Base-by-base conservation (phyloP, 1,139 yeast species). In the Pichia sp. region DNA sequence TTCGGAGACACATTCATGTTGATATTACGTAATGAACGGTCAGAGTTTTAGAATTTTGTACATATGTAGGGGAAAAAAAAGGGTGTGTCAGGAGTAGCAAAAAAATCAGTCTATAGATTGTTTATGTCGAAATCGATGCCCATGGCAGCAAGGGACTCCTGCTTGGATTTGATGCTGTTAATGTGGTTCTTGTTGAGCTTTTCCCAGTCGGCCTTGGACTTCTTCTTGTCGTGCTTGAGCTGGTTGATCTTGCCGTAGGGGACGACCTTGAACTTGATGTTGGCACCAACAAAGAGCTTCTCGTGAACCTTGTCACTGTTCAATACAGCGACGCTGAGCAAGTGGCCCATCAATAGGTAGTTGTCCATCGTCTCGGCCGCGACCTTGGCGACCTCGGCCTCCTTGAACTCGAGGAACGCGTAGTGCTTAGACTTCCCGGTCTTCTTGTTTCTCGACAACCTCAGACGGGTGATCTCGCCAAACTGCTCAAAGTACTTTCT, bases 291-390 rank as follows among this genome's bases (percentile, higher is more conserved):
- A 70, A 72, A 73, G 45, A 79, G 72, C 57, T 75, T 75, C 54
- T 80, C 77, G 52, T 77, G 79, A 38, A 75, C 72, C 64, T 69
- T 78, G 41, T 72, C 79, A 57, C 66, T 71, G 60, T 71, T 77
- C 72, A 78, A 77, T 60, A 76, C 75, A 67, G 76, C 79, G 65
- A 81, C 95, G 76, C 81, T 85, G 68, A 81, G 78, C 61, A 92
- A 80, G 70, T 92, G 98, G 11, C 96, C 96, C 73, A 88, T 85
- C 55, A 93, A 72, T 61, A 93, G 78, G 67, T 93, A 93, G 72
- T 93, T 93, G 73, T 93, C 85, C 99, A 93, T 93, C 52, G 98
- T 84, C 64, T 93, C 98, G 59, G 87, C 87, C 1, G 97, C 99
- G 58, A 90, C 78, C 62, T 82, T 79, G 51, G 98, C 98, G 57